Evolutionary conservation across 2,329 filamentous ascomycete genomes (phyloP), one percentile per base, ranked within the genome.

Genomic region (Aspergillus ustus): DNA sequence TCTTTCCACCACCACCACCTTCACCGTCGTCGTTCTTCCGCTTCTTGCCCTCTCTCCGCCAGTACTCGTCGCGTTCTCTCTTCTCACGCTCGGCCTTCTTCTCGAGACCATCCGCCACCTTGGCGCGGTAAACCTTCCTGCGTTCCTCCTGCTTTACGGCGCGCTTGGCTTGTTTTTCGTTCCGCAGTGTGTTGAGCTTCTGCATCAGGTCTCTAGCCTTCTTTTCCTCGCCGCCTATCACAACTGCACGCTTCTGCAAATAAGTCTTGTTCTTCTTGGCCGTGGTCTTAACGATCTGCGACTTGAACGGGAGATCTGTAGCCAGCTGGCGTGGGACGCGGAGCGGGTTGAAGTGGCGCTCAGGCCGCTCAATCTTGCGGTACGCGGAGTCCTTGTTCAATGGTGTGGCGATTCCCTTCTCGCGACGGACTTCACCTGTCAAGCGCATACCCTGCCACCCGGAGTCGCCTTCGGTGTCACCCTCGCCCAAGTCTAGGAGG

Each of bases 161-260:
- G 50, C 95, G 83, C 83, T 95, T 96, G 69, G 91, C 91, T 31
- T 90, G 87, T 76, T 96, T 95, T 73, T 98, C 95, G 72, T 96
- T 97, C 68, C 93, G 83, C 72, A 99, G 82, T 17, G 93, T 94
- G 73, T 91, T 90, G 56, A 99, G 86, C 83, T 97, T 95, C 81
- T 96, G 91, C 88, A 99, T 90, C 67, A 99, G 82, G 69, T 93
- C 89, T 34, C 95, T 84, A 4, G 93, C 93, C 77, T 90, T 90
- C 83, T 90, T 92, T 84, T 99, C 95, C 77, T 98, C 94, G 28
- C 89, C 89, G 13, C 89, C 84, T 17, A 92, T 79, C 25, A 96
- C 87, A n/a, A 98, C 92, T 15, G 94, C 95, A 9, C 95, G 91
- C 82, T 97, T 97, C 82, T 96, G 92, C 84, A 96, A 84, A 77